Base-by-base conservation (phyloP, 768 basidiomycete species). In the Naganishia randhawae region DNA sequence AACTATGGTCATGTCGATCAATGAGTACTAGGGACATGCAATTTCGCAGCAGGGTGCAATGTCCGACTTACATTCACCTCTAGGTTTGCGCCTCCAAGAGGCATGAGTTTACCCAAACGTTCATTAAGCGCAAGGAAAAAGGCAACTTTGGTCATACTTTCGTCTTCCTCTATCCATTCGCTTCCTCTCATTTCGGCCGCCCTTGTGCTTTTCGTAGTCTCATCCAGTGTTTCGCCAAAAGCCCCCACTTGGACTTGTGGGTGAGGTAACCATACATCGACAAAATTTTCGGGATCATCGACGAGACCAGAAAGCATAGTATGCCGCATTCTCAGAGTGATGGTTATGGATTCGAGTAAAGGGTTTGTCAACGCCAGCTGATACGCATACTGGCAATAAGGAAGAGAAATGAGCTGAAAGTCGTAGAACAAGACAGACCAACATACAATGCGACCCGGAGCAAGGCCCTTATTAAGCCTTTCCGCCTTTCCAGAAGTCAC, bases 351-450 rank as follows among this genome's bases (percentile, higher is more conserved):
- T 77, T 98, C 96, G 73, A 94, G 97, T 31, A 98, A 83, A 2
- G 96, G 96, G 80, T 99, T 99, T 35, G 90, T 92, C 73, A 98
- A 83, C 1, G 90, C 88, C 27, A 99, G 84, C 66, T 94, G 91
- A 82, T 92, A 98, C 0, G 87, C 83, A 78, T 94, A 97, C 19
- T 76, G 27, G n/a, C 35, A 32, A 27, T 13, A 45, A 52, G 25
- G 2, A 66, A n/a, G 25, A 35, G 14, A 29, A 17, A 29, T 19
- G 29, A 22, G 61, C n/a, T 33, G 17, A 4, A 8, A 33, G 19
- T 7, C 16, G n/a, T n/a, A 48, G 6, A 48, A 4, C 11, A 48
- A 48, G 45, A 22, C 45, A 22, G 25, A 22, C 3, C 45, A 22
- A 71, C 74, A 66, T 61, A 76, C 75, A 27, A 71, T 57, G 37